Evolutionary conservation across 116 monocot species (phyloP).

Genomic region (Cymodocea nodosa): DNA sequence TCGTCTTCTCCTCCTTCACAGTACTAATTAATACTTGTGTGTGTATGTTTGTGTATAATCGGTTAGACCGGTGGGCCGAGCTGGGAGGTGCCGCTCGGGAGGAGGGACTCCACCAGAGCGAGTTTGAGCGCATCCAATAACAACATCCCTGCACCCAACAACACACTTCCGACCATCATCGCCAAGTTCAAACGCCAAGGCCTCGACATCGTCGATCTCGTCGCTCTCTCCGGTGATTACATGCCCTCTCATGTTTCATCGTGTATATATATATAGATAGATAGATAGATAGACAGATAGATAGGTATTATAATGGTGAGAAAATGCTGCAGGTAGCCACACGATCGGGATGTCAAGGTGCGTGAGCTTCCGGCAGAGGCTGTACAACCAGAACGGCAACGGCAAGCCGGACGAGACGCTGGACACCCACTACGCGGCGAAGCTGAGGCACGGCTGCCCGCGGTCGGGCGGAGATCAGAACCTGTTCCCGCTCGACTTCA

Average conservation of each 20-base stretch:
- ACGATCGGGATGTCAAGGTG: constrained; percentile 65
- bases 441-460: constrained; percentile 37
- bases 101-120: constrained; percentile 63
- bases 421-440: constrained; percentile 22
- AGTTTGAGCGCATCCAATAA: constrained; percentile 52
- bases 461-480: constrained; percentile 60
- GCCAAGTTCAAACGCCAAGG: constrained; percentile 58
- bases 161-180: constrained; percentile 56
- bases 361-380: constrained; percentile 60
- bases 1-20: background rate
- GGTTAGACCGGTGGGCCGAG: constrained; percentile 50
- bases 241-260: no score
- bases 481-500: constrained; percentile 47
- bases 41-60: background rate
- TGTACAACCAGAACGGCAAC: constrained; percentile 61
- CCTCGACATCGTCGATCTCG: constrained; percentile 49
- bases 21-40: background rate
- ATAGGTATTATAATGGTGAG: no score
- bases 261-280: no score
- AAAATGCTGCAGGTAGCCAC: constrained; percentile 33
- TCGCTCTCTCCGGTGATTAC: constrained; percentile 20
- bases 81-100: constrained; percentile 77
- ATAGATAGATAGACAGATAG: no score
- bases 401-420: constrained; percentile 35
- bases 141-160: constrained; percentile 53